Conservation (phyloP, 2,329 filamentous ascomycete species). For the Apiospora aurea region DNA sequence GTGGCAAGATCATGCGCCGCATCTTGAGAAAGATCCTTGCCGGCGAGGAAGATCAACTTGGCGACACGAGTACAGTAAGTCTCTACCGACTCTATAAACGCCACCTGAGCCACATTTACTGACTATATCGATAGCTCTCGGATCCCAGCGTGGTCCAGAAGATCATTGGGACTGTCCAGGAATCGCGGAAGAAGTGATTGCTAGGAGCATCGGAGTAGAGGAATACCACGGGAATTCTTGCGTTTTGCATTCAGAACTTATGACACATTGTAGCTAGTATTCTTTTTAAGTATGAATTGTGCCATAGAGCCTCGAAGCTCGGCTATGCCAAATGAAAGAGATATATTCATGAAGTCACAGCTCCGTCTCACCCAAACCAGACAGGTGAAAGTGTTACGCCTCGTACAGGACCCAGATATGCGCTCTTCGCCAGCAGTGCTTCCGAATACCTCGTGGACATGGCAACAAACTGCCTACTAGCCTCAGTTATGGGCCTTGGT, state of each 20-base stretch:
- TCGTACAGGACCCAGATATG: background rate
- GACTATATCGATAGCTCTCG: slow-evolving; percentile 67
- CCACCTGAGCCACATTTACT: background rate
- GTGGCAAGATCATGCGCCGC: slow-evolving; percentile 98
- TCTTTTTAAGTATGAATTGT: slow-evolving; percentile 19
- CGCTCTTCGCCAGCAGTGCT: background rate
- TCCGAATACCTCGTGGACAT: background rate
- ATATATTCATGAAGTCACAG: background rate
- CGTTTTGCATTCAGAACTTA: slow-evolving; percentile 12
- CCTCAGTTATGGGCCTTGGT: background rate
- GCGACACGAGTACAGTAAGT: slow-evolving; percentile 89
- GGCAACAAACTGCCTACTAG: background rate
- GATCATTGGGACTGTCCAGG: slow-evolving; percentile 85
- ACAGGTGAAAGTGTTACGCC: background rate
- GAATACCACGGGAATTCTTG: slow-evolving; percentile 16
- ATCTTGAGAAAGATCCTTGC: slow-evolving; percentile 97
- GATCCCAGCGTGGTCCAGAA: slow-evolving; percentile 88
- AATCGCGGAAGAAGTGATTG: slow-evolving; percentile 59
- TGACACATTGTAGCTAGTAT: slow-evolving; percentile 18
- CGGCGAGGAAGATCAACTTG: slow-evolving; percentile 95
- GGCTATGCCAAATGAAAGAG: slow-evolving; percentile 10
- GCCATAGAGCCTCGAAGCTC: slow-evolving; percentile 18
- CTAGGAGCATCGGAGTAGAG: slow-evolving; percentile 8
- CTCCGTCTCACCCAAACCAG: background rate
- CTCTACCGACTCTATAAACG: background rate